Evolutionary conservation across 495 filamentous ascomycete genomes (phyloP), one percentile per base, ranked within the genome.

Genomic region (Talaromyces thailandensis): DNA sequence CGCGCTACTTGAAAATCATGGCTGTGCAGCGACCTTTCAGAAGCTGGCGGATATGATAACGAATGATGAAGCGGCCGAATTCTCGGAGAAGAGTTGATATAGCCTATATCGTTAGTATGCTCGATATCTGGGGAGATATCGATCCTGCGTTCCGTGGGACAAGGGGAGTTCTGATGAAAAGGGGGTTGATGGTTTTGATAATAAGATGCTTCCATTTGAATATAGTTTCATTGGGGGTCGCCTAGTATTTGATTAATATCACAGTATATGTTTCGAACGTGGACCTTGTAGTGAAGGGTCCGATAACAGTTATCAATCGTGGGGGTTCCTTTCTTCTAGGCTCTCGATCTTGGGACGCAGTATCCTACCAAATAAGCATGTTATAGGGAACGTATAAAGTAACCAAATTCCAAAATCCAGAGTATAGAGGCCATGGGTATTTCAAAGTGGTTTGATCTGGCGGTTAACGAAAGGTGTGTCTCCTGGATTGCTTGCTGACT

Each of bases 201-300:
- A 61, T n/a, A 52, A 32, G 28, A 51, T 61, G 25, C 43, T 50
- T 61, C 59, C 59, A 61, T 61, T 61, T 50, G 26, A 52, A 18
- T 51, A 23, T 51, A 57, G 50, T 48, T 50, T 50, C 25, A 50
- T 50, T 52, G 28, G 51, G 24, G 21, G 43, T 32, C 59, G 59
- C 40, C 11, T 61, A 52, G 29, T 57, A n/a, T 35, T 57, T 25
- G 29, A 61, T 14, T 50, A 29, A 51, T 48, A 26, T 61, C 59
- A 61, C 59, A 61, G 59, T 50, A 50, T 14, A 37, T 37, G 4
- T 35, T 57, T 43, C 31, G 35, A 45, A 59, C 23, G 18, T 25
- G 14, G 31, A 26, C 23, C 32, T 31, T 12, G 56, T 5, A 35
- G 26, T 6, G 8, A 58, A 58, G 56, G 25, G 8, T 40, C 56